These are phyloP conservation scores for Penicillium mononematosum DNA, from an alignment of 495 filamentous ascomycete genomes.

Conservation along the genomic window DNA sequence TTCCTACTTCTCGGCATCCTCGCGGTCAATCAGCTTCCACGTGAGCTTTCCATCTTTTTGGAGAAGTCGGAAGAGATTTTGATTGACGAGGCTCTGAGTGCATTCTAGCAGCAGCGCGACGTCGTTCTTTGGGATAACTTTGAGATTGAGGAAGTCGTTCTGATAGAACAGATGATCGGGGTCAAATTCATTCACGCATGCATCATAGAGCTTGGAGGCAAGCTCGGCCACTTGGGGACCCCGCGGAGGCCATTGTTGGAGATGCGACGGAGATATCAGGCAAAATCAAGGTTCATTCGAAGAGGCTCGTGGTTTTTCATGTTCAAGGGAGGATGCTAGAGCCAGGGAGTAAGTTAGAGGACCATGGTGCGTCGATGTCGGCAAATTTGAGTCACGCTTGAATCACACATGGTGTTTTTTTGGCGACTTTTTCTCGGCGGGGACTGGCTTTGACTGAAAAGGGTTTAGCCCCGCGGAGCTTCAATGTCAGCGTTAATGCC, in stretches of 20 bases:
- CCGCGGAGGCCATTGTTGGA: slow-evolving; percentile 38
- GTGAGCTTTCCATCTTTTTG: slow-evolving; percentile 53
- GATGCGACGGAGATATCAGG: slow-evolving; percentile 16
- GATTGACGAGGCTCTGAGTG: slow-evolving; percentile 61
- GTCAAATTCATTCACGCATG: slow-evolving; percentile 39
- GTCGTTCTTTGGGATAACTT: slow-evolving; percentile 60
- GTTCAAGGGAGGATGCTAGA: slow-evolving; percentile 27
- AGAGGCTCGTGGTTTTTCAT: slow-evolving; percentile 20
- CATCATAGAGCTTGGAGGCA: slow-evolving; percentile 46
- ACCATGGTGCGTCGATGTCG: slow-evolving; percentile 19
- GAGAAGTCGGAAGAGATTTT: slow-evolving; percentile 65
- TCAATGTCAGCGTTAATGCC: slow-evolving; percentile 24
- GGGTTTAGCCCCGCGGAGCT: slow-evolving; percentile 34
- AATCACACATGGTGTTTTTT: slow-evolving; percentile 33
- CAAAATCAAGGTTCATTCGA: slow-evolving; percentile 22
- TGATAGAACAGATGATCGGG: slow-evolving; percentile 61
- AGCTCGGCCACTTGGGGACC: slow-evolving; percentile 38
- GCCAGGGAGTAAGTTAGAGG: slow-evolving; percentile 25
- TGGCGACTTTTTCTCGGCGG: slow-evolving; percentile 32
- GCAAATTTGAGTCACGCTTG: slow-evolving; percentile 22
- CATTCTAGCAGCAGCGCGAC: slow-evolving; percentile 56
- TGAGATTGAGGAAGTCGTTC: slow-evolving; percentile 60
- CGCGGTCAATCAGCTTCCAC: slow-evolving; percentile 65
- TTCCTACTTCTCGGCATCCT: slow-evolving; percentile 69
- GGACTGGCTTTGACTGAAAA: slow-evolving; percentile 22